Evolutionary conservation across 805 yeast genomes (phyloP), one percentile per base, ranked within the genome.

Genomic region (Starmerella bombi): DNA sequence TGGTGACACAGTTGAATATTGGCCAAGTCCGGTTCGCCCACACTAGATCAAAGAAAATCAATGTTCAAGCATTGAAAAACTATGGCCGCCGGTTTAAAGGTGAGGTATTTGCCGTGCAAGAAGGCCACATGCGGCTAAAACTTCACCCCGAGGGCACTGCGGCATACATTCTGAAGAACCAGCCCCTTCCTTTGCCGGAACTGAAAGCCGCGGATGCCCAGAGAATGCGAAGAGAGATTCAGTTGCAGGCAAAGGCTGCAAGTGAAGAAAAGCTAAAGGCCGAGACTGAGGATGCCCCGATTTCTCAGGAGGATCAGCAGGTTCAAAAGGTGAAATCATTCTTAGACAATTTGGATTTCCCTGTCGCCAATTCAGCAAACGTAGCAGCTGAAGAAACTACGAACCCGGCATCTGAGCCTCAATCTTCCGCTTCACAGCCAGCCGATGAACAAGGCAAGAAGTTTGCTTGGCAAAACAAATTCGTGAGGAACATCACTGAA

Each of bases 121-220:
- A 94, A 23, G 80, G 84, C 18, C 66, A 72, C 46, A 85, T 85
- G 94, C 73, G 88, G 55, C 82, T 81, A 61, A 72, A 63, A 51
- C 68, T 85, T 42, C 83, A 83, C 52, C 72, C 73, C 32, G 53
- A 65, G 45, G 77, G 81, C 52, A 80, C 83, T 33, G 95, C 94
- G 3, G 70, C 73, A 16, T 85, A 83, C 54, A 67, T 83, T 18
- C 56, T 68, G 21, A 32, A 62, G 50, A 53, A 52, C 28, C 42
- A 49, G 43, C 53, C 54, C 6, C 43, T 51, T 22, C 47, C 50
- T 16, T 50, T 59, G 22, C 60, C 60, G 3, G 35, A 50, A 15
- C 39, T 46, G 27, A 17, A 40, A 6, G 39, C 37, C 7, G 29
- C 16, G 3, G 42, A 30, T 32, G 53, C 41, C 20, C 43, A 37